Conservation (phyloP, 2,329 filamentous ascomycete genomes). For the Diplodia intermedia region DNA sequence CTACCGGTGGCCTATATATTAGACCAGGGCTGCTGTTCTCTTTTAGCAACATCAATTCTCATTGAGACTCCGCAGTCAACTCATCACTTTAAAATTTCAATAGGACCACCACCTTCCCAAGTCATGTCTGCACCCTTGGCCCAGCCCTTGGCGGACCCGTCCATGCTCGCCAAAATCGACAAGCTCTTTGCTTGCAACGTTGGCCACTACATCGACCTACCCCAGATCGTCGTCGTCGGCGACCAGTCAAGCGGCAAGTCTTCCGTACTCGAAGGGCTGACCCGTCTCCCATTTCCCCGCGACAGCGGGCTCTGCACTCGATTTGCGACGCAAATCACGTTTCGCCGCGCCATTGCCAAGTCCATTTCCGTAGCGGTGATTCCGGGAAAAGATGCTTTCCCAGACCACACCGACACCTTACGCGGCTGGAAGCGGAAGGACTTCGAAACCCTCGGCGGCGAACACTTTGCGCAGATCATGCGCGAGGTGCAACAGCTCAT, state of each 20-base stretch:
- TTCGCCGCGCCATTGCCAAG: constrained; percentile 41
- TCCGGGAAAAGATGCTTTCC: constrained; percentile 35
- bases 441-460: constrained; percentile 35
- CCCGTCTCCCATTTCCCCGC: constrained; percentile 49
- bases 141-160: neutral
- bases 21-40: too few relatives aligned
- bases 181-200: constrained; percentile 46
- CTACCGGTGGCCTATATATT: too few relatives aligned
- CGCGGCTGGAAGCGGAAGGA: constrained; percentile 39
- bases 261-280: constrained; percentile 58
- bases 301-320: constrained; percentile 50
- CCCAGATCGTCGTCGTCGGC: constrained; percentile 81
- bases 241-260: constrained; percentile 88
- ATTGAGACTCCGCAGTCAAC: too few relatives aligned
- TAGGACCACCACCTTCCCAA: neutral
- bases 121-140: neutral
- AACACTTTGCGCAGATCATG: constrained; percentile 36
- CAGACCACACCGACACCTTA: constrained; percentile 36
- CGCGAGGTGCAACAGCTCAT: constrained; percentile 38
- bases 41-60: too few relatives aligned
- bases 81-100: neutral
- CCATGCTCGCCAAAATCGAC: constrained; percentile 47
- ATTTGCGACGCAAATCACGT: constrained; percentile 56
- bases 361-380: constrained; percentile 45
- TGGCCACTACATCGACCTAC: constrained; percentile 50